Conservation (phyloP, 306 rosid genomes). For the Cicer yamashitae region DNA sequence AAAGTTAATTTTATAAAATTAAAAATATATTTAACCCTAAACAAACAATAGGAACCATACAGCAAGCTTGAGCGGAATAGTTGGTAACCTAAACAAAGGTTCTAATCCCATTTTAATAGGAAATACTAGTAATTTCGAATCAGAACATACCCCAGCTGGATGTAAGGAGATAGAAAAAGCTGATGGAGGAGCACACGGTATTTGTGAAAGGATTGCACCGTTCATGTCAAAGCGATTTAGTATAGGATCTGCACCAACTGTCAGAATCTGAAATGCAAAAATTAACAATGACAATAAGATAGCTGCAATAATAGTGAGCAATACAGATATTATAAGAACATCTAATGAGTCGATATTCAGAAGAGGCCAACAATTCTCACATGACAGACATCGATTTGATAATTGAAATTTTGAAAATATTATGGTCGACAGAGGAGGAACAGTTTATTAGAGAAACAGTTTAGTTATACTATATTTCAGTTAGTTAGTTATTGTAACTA, state of each 20-base stretch:
- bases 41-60: conserved; percentile 11
- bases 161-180: conserved; percentile 79
- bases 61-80: conserved; percentile 39
- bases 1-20: too few relatives aligned
- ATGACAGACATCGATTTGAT: conserved; percentile 23
- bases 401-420: conserved; percentile 29
- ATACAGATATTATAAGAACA: conserved; percentile 11
- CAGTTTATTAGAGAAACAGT: too few relatives aligned
- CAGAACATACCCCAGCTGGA: conserved; percentile 74
- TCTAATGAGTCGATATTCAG: conserved; percentile 5
- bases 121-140: conserved; percentile 1
- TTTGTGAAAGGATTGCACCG: conserved; percentile 79
- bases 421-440: background rate
- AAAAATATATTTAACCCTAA: too few relatives aligned
- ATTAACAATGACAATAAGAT: background rate
- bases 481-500: too few relatives aligned
- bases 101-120: conserved; percentile 10
- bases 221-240: conserved; percentile 80
- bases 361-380: conserved; percentile 14
- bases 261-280: conserved; percentile 64
- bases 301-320: background rate
- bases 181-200: conserved; percentile 86
- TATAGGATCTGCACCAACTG: conserved; percentile 85
- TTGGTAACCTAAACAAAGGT: conserved; percentile 11
- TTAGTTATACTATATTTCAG: too few relatives aligned